phyloP scores from a whole-genome alignment of 2,329 filamentous ascomycete species.

The Penicillium digitatum region DNA sequence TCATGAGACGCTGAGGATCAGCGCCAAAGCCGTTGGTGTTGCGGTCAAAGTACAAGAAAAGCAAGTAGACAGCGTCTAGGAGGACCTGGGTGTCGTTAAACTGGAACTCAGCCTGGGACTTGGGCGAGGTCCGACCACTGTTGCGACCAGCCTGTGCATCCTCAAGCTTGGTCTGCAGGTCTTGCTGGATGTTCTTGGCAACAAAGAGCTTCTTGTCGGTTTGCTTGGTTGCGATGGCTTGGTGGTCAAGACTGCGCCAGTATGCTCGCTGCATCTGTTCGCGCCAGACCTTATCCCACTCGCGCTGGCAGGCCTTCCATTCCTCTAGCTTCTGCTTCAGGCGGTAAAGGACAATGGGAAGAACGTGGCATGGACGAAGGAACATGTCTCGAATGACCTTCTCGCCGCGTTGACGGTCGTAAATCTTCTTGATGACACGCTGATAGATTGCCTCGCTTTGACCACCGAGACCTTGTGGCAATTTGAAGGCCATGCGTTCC shows the following conservation, averaged over 20 bases:
- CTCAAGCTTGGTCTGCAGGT: conserved; percentile 89
- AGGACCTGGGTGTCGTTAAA: conserved; percentile 70
- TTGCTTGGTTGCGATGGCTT: conserved; percentile 83
- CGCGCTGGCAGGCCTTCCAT: conserved; percentile 93
- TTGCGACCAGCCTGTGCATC: conserved; percentile 74
- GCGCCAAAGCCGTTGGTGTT: conserved; percentile 49
- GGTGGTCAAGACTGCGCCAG: conserved; percentile 93
- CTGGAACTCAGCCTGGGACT: conserved; percentile 70
- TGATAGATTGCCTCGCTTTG: conserved; percentile 97
- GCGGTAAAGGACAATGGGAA: conserved; percentile 81
- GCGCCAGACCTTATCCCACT: conserved; percentile 99
- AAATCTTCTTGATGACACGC: conserved; percentile 95
- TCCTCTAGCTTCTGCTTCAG: conserved; percentile 96
- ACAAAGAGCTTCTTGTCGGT: conserved; percentile 89
- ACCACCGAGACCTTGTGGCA: conserved; percentile 79
- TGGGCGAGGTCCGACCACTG: conserved; percentile 57
- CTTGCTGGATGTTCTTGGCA: conserved; percentile 81
- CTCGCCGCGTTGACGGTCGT: conserved; percentile 76
- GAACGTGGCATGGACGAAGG: conserved; percentile 73
- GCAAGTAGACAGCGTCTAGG: conserved; percentile 47
- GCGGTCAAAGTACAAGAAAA: conserved; percentile 48
- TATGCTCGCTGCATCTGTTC: conserved; percentile 93
- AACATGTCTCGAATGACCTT: conserved; percentile 87
- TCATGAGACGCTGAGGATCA: conserved; percentile 69
- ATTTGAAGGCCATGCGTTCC: conserved; percentile 70